A percentile compares a stretch with the other conserved stretches of the same genome.
phyloP scores from a whole-genome alignment of 116 monocot genomes.

The Dioscorea cayenensis region DNA sequence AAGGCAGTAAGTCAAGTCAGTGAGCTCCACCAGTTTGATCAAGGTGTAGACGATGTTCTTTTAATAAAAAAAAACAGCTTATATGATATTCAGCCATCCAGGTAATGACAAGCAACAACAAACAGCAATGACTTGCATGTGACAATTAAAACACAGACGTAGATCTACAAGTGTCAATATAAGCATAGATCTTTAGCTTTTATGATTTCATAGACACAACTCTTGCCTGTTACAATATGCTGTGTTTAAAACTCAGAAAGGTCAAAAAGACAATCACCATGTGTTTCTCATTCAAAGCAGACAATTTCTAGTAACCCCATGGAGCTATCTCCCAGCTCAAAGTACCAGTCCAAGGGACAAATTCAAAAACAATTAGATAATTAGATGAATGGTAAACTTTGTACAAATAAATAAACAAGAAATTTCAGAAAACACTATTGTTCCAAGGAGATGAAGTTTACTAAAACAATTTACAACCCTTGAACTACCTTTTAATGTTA shows the following conservation, averaged over 20 bases:
- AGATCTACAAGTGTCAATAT: no score
- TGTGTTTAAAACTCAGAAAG: neutral
- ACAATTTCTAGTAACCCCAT: slow-evolving; percentile 80
- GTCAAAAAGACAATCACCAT: slow-evolving; percentile 33
- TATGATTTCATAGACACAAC: neutral
- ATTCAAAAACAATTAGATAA: no score
- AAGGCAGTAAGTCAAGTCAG: neutral
- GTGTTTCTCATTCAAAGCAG: slow-evolving; percentile 58
- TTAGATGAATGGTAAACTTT: no score
- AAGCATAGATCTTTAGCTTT: no score
- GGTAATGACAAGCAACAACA: neutral
- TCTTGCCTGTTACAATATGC: neutral
- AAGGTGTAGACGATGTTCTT: neutral
- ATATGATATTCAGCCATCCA: no score
- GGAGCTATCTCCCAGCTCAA: slow-evolving; percentile 72
- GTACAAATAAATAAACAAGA: no score
- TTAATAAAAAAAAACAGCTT: no score
- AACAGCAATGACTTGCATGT: no score
- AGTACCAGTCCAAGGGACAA: slow-evolving; percentile 86
- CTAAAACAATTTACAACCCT: no score
- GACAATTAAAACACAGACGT: no score
- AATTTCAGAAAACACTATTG: slow-evolving; percentile 55
- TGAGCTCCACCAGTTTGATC: neutral
- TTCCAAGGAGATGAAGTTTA: no score
- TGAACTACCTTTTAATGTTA: no score